These are phyloP conservation scores for Mollisiaceae sp. DNA, from an alignment of 2,329 filamentous ascomycete species.

Conservation along the genomic window DNA sequence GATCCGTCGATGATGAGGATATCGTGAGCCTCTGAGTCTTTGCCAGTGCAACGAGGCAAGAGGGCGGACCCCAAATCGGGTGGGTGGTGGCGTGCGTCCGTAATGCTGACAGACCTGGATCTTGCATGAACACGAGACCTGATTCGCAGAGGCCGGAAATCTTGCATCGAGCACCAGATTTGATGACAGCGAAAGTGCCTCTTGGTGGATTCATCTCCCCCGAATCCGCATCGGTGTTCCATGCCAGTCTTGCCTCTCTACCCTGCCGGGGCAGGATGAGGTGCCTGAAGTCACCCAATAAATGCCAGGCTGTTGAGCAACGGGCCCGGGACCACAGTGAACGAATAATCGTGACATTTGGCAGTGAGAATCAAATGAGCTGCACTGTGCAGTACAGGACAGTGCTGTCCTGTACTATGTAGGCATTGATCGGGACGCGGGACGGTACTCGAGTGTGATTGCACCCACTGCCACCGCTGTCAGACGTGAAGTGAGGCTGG, in stretches of 20 bases:
- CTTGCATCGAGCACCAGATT: neutral
- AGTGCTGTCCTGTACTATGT: too few relatives aligned
- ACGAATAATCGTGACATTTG: constrained; percentile 2
- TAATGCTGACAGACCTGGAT: constrained; percentile 12
- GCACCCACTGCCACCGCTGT: constrained; percentile 8
- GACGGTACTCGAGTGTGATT: neutral
- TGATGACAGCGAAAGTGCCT: too few relatives aligned
- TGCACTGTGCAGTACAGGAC: too few relatives aligned
- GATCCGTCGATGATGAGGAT: neutral
- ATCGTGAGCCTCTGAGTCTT: constrained; percentile 2
- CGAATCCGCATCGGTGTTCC: too few relatives aligned
- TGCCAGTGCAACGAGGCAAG: neutral
- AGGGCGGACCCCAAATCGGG: neutral
- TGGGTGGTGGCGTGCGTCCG: constrained; percentile 10
- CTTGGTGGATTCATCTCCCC: too few relatives aligned
- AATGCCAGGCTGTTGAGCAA: neutral
- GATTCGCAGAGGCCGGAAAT: neutral
- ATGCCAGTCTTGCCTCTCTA: too few relatives aligned
- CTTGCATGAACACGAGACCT: constrained; percentile 6
- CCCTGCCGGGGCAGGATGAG: neutral
- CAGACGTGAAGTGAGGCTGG: constrained; percentile 8
- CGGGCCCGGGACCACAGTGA: neutral
- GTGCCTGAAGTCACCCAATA: neutral
- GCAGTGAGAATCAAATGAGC: neutral
- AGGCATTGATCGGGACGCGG: too few relatives aligned